Evolutionary conservation across 345 rosid genomes (phyloP).

Genomic region (Raphanus raphanistrum): DNA sequence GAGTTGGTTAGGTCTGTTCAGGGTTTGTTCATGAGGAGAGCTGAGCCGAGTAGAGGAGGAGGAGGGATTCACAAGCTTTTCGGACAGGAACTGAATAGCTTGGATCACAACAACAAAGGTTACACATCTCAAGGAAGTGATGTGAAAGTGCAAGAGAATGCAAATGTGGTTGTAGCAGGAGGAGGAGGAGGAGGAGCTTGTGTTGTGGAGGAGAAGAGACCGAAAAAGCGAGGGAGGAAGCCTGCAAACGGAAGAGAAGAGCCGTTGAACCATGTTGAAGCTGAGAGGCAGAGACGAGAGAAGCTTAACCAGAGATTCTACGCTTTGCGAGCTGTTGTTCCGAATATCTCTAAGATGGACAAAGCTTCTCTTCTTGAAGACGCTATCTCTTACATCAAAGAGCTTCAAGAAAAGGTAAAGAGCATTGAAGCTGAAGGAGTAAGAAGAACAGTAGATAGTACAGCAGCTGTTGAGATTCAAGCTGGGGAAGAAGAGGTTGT

Average conservation of each 20-base stretch:
- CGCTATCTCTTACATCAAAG: constrained; percentile 89
- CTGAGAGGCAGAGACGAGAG: constrained; percentile 94
- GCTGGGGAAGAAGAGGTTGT: constrained; percentile 64
- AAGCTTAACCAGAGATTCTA: constrained; percentile 94
- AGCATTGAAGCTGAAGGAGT: constrained; percentile 57
- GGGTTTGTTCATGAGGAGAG: constrained; percentile 50
- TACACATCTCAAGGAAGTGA: neutral
- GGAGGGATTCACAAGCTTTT: constrained; percentile 67
- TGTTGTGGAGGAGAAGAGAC: constrained; percentile 63
- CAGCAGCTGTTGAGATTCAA: constrained; percentile 51
- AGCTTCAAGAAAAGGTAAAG: constrained; percentile 89
- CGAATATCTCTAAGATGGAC: constrained; percentile 99
- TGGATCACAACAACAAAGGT: neutral
- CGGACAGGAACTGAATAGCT: constrained; percentile 69
- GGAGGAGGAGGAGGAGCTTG: constrained; percentile 39
- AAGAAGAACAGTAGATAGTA: neutral
- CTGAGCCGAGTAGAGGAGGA: neutral
- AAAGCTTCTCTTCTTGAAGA: constrained; percentile 94
- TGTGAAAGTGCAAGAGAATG: neutral
- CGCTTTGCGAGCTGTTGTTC: constrained; percentile 90
- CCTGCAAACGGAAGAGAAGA: constrained; percentile 99
- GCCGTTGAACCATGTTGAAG: constrained; percentile 98
- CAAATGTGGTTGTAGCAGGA: constrained; percentile 9
- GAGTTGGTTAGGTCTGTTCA: constrained; percentile 59
- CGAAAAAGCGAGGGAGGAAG: constrained; percentile 89